Conservation (phyloP, 1,139 yeast species). For the Yamadazyma sp. region DNA sequence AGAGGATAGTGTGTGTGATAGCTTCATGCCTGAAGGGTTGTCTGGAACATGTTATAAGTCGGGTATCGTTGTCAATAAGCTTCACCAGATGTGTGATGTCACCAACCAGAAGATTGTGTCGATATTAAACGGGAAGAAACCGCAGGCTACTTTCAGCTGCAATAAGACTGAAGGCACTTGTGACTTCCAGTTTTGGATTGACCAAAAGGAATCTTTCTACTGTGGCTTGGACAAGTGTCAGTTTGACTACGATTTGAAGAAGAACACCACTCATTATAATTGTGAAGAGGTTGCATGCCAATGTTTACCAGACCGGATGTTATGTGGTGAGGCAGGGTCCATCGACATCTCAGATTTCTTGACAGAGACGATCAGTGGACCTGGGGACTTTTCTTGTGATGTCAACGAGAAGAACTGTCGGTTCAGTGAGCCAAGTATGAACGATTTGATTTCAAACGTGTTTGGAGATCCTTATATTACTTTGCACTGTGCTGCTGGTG, state of each 20-base stretch:
- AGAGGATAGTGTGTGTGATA: constrained; percentile 71
- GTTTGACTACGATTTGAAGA: constrained; percentile 61
- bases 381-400: constrained; percentile 89
- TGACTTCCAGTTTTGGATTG: constrained; percentile 96
- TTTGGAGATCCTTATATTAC: constrained; percentile 93
- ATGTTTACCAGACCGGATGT: constrained; percentile 88
- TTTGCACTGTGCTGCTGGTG: constrained; percentile 78
- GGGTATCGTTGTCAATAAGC: constrained; percentile 80
- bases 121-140: constrained; percentile 74
- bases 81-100: constrained; percentile 93
- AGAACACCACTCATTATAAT: constrained; percentile 71
- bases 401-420: constrained; percentile 58
- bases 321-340: constrained; percentile 92
- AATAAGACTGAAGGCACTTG: constrained; percentile 65
- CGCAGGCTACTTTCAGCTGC: constrained; percentile 92
- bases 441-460: constrained; percentile 81
- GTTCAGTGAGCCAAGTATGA: constrained; percentile 95
- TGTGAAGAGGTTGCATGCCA: constrained; percentile 79
- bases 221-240: constrained; percentile 77
- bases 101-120: constrained; percentile 83
- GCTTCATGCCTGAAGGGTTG: constrained; percentile 85
- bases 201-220: constrained; percentile 81
- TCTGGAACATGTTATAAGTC: constrained; percentile 86
- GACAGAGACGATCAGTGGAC: constrained; percentile 86
- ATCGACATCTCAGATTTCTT: constrained; percentile 92